phyloP scores from a whole-genome alignment of 148 eudicot species.

The Rhododendron mucronatum region DNA sequence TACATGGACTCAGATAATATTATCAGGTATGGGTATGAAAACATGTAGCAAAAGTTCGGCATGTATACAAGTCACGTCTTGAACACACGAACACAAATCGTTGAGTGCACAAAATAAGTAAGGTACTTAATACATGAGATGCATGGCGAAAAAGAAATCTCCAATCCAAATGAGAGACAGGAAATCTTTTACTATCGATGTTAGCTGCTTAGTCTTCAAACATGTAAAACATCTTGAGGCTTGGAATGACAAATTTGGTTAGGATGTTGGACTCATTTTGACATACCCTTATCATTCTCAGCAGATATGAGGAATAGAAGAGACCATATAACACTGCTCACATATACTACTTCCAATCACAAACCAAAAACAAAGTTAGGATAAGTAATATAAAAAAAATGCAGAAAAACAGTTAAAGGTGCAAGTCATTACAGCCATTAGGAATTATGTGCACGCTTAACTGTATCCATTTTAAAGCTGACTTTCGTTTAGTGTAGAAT shows the following conservation, averaged over 20 bases:
- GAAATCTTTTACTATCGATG: background rate
- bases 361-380: background rate
- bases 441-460: slow-evolving; percentile 10
- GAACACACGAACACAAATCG: background rate
- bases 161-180: background rate
- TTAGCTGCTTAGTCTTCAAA: background rate
- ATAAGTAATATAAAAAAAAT: background rate
- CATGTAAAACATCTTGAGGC: background rate
- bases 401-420: background rate
- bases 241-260: background rate
- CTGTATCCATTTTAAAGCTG: slow-evolving; percentile 46
- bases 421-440: background rate
- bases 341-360: background rate
- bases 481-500: slow-evolving; percentile 60
- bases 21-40: background rate
- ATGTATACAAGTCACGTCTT: background rate
- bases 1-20: background rate
- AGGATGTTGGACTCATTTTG: background rate
- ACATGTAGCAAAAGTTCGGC: background rate
- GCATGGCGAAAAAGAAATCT: background rate
- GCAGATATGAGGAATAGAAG: background rate
- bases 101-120: background rate
- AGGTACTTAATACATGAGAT: background rate
- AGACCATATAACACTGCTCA: background rate
- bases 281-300: background rate